Conservation (phyloP, 495 filamentous ascomycete species). For the Bombardia bombarda region DNA sequence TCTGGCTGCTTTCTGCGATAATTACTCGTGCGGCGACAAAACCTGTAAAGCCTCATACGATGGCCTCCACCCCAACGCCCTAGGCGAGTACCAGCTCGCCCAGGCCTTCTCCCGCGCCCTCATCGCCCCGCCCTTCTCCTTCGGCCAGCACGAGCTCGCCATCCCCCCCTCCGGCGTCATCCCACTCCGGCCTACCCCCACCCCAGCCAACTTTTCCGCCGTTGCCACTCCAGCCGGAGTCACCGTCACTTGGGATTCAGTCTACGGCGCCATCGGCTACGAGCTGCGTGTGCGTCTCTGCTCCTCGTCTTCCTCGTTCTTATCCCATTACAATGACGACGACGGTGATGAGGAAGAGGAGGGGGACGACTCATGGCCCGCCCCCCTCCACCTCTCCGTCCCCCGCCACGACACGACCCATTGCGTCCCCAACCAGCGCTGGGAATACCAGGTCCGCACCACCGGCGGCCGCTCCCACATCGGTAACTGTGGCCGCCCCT, state of each 20-base stretch:
- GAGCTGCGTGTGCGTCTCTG: slow-evolving; percentile 9
- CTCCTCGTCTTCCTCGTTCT: neutral
- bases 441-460: slow-evolving; percentile 14
- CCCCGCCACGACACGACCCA: slow-evolving; percentile 4
- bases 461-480: slow-evolving; percentile 12
- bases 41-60: slow-evolving; percentile 18
- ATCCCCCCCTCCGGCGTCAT: slow-evolving; percentile 10
- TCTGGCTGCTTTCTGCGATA: slow-evolving; percentile 17
- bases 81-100: slow-evolving; percentile 25
- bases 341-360: no score
- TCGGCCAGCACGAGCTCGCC: slow-evolving; percentile 7
- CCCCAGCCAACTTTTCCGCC: slow-evolving; percentile 7
- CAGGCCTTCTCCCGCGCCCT: slow-evolving; percentile 18
- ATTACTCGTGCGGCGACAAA: slow-evolving; percentile 20
- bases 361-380: neutral
- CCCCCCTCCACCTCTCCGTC: neutral
- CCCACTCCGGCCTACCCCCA: slow-evolving; percentile 7
- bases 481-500: neutral
- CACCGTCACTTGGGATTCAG: slow-evolving; percentile 13
- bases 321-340: neutral
- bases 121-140: slow-evolving; percentile 5
- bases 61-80: slow-evolving; percentile 29
- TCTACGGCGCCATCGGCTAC: slow-evolving; percentile 21
- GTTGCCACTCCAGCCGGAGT: slow-evolving; percentile 6
- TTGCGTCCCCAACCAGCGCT: neutral